phyloP scores from a whole-genome alignment of 768 basidiomycete genomes.

The Lactarius psammicola region DNA sequence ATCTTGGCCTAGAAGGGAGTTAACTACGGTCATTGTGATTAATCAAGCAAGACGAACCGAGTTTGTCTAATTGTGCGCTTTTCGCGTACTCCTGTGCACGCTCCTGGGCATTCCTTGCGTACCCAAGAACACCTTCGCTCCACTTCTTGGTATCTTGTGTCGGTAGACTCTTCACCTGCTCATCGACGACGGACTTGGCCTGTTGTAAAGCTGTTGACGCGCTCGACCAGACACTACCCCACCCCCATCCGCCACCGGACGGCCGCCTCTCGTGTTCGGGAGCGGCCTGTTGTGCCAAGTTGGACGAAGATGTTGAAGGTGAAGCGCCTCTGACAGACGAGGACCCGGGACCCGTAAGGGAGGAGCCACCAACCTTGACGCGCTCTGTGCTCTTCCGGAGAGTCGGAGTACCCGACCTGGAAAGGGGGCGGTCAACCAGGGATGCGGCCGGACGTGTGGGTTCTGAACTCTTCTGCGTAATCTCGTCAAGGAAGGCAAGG shows the following conservation, averaged over 20 bases:
- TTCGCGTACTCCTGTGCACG: slow-evolving; percentile 68
- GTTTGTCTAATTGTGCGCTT: slow-evolving; percentile 80
- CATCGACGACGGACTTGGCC: slow-evolving; percentile 85
- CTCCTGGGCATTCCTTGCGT: slow-evolving; percentile 64
- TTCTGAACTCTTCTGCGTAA: slow-evolving; percentile 86
- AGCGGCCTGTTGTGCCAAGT: slow-evolving; percentile 27
- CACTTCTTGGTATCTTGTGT: slow-evolving; percentile 86
- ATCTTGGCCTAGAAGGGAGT: slow-evolving; percentile 67
- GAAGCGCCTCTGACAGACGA: slow-evolving; percentile 37
- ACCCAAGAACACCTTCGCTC: slow-evolving; percentile 81
- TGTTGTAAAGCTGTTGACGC: slow-evolving; percentile 86
- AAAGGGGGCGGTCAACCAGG: slow-evolving; percentile 55
- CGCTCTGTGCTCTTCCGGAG: slow-evolving; percentile 75
- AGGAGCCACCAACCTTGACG: slow-evolving; percentile 56
- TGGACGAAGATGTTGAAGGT: slow-evolving; percentile 35
- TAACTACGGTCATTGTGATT: slow-evolving; percentile 18
- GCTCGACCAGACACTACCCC: slow-evolving; percentile 87
- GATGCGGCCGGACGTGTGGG: slow-evolving; percentile 61
- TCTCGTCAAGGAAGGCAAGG: slow-evolving; percentile 91
- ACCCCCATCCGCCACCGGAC: slow-evolving; percentile 60
- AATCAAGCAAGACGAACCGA: slow-evolving; percentile 51
- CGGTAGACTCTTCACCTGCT: slow-evolving; percentile 85
- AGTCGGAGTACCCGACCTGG: slow-evolving; percentile 68
- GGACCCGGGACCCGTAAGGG: slow-evolving; percentile 39
- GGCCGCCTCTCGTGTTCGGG: slow-evolving; percentile 15